A percentile compares a stretch with the other conserved stretches of the same genome.
phyloP scores from a whole-genome alignment of 108 stramenopile genomes.

The Pseudonitzschia delicatissima region DNA sequence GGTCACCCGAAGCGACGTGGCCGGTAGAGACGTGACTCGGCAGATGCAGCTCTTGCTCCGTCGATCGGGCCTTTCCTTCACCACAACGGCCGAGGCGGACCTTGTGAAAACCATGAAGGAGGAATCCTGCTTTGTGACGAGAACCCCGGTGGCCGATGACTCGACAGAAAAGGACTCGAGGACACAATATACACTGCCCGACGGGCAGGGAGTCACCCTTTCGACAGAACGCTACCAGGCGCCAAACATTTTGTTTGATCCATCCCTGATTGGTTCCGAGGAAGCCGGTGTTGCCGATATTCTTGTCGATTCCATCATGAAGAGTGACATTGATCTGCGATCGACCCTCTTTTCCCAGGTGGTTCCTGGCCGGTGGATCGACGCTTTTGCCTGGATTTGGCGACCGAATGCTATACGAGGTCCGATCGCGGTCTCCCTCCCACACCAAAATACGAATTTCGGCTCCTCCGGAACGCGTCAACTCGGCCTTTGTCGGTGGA shows the following conservation, averaged over 20 bases:
- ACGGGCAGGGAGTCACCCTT: constrained; percentile 79
- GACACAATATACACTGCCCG: constrained; percentile 87
- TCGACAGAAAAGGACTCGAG: constrained; percentile 51
- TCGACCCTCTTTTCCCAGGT: constrained; percentile 92
- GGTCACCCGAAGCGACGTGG: constrained; percentile 88
- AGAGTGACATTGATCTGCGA: constrained; percentile 91
- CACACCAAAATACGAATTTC: constrained; percentile 88
- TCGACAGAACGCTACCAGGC: constrained; percentile 90
- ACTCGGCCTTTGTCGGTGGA: constrained; percentile 94
- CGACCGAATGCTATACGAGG: constrained; percentile 91
- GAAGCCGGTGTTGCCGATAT: constrained; percentile 85
- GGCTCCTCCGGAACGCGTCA: constrained; percentile 87
- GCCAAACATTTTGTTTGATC: constrained; percentile 93
- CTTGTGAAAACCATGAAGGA: constrained; percentile 94
- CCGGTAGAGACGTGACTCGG: constrained; percentile 92
- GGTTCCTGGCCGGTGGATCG: constrained; percentile 93
- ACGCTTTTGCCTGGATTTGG: constrained; percentile 92
- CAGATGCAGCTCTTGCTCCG: constrained; percentile 88
- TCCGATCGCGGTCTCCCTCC: constrained; percentile 77
- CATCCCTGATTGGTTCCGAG: constrained; percentile 90
- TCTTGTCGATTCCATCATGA: constrained; percentile 81
- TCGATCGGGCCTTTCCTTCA: constrained; percentile 81
- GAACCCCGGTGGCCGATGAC: constrained; percentile 37
- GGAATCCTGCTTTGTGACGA: constrained; percentile 84
- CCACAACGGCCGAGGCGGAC: constrained; percentile 91